These are phyloP conservation scores for Talaromyces sp. DNA, from an alignment of 2,329 filamentous ascomycete species.

Conservation along the genomic window DNA sequence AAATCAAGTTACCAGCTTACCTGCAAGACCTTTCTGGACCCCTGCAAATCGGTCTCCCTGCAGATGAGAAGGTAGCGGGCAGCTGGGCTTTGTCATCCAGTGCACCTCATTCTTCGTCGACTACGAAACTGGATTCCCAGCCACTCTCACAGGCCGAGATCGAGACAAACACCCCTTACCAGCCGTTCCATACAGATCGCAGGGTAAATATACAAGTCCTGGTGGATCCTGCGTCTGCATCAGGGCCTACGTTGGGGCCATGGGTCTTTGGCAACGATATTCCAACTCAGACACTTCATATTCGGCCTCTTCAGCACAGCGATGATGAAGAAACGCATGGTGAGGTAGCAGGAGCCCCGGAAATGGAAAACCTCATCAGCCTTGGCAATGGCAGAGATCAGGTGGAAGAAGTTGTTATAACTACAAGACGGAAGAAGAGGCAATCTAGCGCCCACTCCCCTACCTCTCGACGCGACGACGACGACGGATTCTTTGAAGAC, in stretches of 20 bases:
- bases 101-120: constrained; percentile 39
- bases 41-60: constrained; percentile 53
- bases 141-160: constrained; percentile 78
- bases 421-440: constrained; percentile 66
- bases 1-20: constrained; percentile 62
- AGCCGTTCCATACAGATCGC: constrained; percentile 89
- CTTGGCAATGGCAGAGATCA: constrained; percentile 52
- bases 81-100: constrained; percentile 39
- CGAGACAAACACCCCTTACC: constrained; percentile 91
- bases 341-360: constrained; percentile 28
- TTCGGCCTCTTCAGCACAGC: constrained; percentile 40
- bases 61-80: constrained; percentile 30
- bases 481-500: constrained; percentile 82
- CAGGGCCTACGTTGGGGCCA: constrained; percentile 24
- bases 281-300: constrained; percentile 43
- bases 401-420: constrained; percentile 76
- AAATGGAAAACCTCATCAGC: constrained; percentile 48
- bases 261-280: constrained; percentile 55
- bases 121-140: constrained; percentile 40
- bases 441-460: constrained; percentile 18
- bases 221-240: constrained; percentile 38
- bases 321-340: constrained; percentile 31
- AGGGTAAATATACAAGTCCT: constrained; percentile 76
- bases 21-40: constrained; percentile 57
- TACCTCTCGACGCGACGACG: constrained; percentile 43